Conservation (phyloP, 495 filamentous ascomycete species). For the Aspergillus haitiensis region DNA sequence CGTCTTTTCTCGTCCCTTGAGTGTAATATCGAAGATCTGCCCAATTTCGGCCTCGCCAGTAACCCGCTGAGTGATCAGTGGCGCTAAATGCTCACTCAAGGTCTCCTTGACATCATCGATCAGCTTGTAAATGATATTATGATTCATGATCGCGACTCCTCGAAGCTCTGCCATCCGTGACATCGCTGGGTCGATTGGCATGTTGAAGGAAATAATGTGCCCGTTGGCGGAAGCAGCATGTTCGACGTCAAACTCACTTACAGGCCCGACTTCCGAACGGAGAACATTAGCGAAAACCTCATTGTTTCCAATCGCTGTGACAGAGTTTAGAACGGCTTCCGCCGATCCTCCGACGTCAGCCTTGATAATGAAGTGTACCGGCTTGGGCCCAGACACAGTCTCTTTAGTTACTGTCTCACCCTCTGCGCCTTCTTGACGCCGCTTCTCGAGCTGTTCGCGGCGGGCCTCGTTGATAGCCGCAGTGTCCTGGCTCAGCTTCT, state of each 20-base stretch:
- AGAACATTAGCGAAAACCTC: constrained; percentile 78
- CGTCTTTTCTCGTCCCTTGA: constrained; percentile 66
- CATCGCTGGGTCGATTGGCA: constrained; percentile 65
- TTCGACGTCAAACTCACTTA: constrained; percentile 86
- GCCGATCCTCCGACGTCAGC: constrained; percentile 91
- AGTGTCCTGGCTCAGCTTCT: constrained; percentile 65
- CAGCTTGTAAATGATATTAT: constrained; percentile 91
- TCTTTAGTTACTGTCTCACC: constrained; percentile 30
- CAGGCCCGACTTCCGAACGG: constrained; percentile 71
- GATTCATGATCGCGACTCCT: constrained; percentile 75
- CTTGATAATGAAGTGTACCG: constrained; percentile 84
- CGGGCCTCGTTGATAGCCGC: constrained; percentile 74
- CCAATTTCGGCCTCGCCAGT: constrained; percentile 86
- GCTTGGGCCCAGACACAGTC: constrained; percentile 51
- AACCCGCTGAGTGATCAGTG: constrained; percentile 63
- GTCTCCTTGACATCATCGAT: constrained; percentile 75
- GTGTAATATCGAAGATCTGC: constrained; percentile 78
- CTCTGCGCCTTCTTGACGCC: constrained; percentile 47
- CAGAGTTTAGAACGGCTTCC: constrained; percentile 77
- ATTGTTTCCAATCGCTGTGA: constrained; percentile 75
- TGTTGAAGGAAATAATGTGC: constrained; percentile 85
- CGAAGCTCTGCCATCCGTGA: constrained; percentile 63
- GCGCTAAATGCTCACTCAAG: constrained; percentile 66
- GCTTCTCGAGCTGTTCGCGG: constrained; percentile 58
- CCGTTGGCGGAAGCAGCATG: constrained; percentile 71